Percentiles rank a stretch among this genome's conserved stretches.
These are phyloP conservation scores for Globisporangium alternatum DNA, from an alignment of 352 stramenopile genomes.

Conservation along the genomic window DNA sequence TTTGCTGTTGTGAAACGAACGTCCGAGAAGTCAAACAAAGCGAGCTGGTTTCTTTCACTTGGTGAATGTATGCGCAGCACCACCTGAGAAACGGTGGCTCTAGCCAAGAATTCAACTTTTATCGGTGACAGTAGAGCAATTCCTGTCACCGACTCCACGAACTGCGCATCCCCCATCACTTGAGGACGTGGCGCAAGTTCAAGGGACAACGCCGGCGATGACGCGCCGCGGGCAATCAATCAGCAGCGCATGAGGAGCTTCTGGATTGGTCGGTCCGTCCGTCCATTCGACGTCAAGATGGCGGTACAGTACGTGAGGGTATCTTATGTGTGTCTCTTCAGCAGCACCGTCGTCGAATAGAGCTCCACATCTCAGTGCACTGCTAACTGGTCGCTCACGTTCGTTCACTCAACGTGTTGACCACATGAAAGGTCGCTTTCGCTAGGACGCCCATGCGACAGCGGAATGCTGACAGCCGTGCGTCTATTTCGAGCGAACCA, in stretches of 20 bases:
- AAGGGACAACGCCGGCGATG: background rate
- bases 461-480: background rate
- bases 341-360: background rate
- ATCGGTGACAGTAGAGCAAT: background rate
- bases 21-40: background rate
- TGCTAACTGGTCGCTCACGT: background rate
- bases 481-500: background rate
- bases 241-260: background rate
- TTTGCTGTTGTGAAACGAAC: background rate
- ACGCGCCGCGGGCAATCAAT: background rate
- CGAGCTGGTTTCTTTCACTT: slow-evolving; percentile 3
- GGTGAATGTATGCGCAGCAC: slow-evolving; percentile 15
- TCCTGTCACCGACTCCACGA: background rate
- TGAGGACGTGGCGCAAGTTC: slow-evolving; percentile 11
- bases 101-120: background rate
- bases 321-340: background rate
- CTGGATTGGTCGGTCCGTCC: background rate
- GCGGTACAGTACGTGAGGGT: background rate
- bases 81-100: slow-evolving; percentile 3
- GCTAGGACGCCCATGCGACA: background rate
- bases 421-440: background rate
- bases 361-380: background rate
- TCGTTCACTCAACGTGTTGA: background rate
- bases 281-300: background rate
- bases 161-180: slow-evolving; percentile 6